Evolutionary conservation across 2,329 filamentous ascomycete species (phyloP), one percentile per base, ranked within the genome.

Genomic region (Sporothrix brunneoviolacea): DNA sequence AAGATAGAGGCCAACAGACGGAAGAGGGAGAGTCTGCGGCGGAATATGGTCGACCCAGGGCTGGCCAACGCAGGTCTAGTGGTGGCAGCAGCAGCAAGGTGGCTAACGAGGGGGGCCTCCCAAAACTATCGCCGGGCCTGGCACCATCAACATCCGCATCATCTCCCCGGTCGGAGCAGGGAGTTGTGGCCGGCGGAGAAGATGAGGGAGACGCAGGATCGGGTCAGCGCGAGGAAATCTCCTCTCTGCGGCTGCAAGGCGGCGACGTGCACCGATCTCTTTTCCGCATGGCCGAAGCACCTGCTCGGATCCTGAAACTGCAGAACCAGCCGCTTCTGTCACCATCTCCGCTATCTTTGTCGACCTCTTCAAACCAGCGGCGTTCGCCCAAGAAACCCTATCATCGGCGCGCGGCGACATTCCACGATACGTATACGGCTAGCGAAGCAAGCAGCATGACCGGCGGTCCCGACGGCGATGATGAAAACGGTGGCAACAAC

Each of bases 211-310:
- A 9, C 5, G 19, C 15, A 9, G 32, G 19, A 2, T 22, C 24
- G 24, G 24, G 28, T 8, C 42, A 28, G 22, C 33, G 22, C 12
- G 50, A 43, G 5, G 51, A 49, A 4, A 30, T 49, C 8, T 53
- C 51, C 1, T 90, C 86, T 0, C 70, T 90, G 48, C 79, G 73
- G 52, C 72, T 90, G 3, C 85, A 86, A 61, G 86, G 86, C 46
- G 86, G 86, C 36, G 86, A 91, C 60, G 84, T 91, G 19, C 86
- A 90, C 62, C 82, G 86, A 30, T 84, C 88, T 59, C 76, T 91
- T 30, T 91, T 86, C 74, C 85, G 80, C 62, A 82, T 88, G 59
- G 56, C 56, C 27, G 80, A 83, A 54, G 80, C 82, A 15, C 73
- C 80, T 35, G 68, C 65, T 64, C 64, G 76, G 60, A 59, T 68